Conservation (phyloP, 73 alveolate genomes). For the Stentor roeselii region DNA sequence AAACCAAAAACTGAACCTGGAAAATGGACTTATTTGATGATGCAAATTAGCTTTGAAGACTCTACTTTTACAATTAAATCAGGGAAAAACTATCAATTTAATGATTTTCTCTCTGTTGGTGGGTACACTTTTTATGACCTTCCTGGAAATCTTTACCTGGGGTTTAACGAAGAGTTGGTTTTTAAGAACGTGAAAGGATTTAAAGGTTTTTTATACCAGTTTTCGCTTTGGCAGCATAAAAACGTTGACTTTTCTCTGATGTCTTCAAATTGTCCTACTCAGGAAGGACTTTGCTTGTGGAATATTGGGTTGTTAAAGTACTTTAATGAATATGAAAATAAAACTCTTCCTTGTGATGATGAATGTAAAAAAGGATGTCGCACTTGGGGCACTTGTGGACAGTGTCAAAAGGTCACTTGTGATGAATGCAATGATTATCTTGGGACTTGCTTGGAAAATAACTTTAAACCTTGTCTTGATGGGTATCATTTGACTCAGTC, state of each 20-base stretch:
- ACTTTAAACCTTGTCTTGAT: neutral
- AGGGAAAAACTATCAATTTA: neutral
- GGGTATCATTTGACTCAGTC: neutral
- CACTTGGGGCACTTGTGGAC: neutral
- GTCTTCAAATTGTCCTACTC: neutral
- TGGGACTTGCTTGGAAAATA: neutral
- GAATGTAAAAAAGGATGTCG: neutral
- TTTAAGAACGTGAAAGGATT: too few species aligned
- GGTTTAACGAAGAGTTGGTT: neutral
- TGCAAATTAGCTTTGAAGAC: neutral
- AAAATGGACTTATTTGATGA: neutral
- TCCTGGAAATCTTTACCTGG: neutral
- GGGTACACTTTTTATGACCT: neutral
- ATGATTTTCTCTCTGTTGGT: neutral
- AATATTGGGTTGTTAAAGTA: too few species aligned
- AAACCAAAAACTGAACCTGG: too few species aligned
- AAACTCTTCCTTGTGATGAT: neutral
- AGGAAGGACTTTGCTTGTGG: neutral
- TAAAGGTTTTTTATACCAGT: neutral
- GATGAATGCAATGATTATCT: neutral
- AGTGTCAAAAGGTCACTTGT: neutral
- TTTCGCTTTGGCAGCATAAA: neutral
- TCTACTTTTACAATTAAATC: neutral
- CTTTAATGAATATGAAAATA: neutral
- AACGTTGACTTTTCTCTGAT: neutral